phyloP scores from a whole-genome alignment of 306 rosid species.

The Leucaena leucocephala region DNA sequence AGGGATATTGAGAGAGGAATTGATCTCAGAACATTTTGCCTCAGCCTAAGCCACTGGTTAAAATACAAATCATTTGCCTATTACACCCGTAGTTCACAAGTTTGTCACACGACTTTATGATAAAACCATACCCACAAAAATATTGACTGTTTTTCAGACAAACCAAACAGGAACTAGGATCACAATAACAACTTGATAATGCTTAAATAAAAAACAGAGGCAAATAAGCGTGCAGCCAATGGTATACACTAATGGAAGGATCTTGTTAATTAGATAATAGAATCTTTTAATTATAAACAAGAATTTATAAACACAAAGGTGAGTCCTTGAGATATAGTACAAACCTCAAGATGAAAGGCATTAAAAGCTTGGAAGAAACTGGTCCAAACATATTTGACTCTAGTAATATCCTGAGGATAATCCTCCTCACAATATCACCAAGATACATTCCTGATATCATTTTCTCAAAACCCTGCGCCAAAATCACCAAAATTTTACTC shows the following conservation, averaged over 20 bases:
- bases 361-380: conserved; percentile 59
- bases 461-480: conserved; percentile 87
- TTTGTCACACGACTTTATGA: background rate
- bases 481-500: conserved; percentile 35
- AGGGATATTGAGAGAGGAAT: too few relatives aligned
- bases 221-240: background rate
- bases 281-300: background rate
- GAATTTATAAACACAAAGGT: background rate
- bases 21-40: conserved; percentile 16
- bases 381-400: conserved; percentile 77
- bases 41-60: background rate
- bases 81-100: background rate
- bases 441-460: conserved; percentile 97
- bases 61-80: background rate
- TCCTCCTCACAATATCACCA: conserved; percentile 92
- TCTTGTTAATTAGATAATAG: background rate
- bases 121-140: background rate
- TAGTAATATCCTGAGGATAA: conserved; percentile 71
- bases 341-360: conserved; percentile 74
- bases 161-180: background rate
- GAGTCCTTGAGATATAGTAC: conserved; percentile 19
- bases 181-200: background rate
- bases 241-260: background rate
- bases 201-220: background rate
- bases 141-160: background rate